Evolutionary conservation across 2,329 filamentous ascomycete genomes (phyloP).

Genomic region (Ophiognomonia clavigignenti-juglandacearum): DNA sequence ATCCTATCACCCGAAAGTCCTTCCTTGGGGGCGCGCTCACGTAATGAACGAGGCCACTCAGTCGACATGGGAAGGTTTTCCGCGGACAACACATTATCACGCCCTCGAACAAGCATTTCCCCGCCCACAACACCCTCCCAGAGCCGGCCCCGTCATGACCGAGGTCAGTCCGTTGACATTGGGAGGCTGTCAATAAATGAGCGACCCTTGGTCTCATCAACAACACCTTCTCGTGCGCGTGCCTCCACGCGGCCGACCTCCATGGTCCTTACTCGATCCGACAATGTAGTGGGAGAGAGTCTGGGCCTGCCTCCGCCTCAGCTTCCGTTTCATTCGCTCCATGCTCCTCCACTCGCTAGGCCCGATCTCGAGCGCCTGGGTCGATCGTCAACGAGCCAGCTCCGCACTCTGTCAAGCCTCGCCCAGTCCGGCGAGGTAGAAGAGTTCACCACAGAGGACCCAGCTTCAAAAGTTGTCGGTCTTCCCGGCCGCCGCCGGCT

Average conservation of each 20-base stretch:
- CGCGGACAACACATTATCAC: no score
- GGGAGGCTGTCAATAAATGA: constrained; percentile 48
- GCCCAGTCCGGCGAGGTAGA: constrained; percentile 70
- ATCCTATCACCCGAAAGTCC: no score
- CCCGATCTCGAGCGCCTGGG: constrained; percentile 79
- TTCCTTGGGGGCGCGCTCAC: no score
- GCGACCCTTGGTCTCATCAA: constrained; percentile 35
- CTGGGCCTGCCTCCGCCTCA: constrained; percentile 26
- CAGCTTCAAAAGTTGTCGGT: constrained; percentile 81
- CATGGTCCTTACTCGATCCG: constrained; percentile 55
- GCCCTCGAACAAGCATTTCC: no score
- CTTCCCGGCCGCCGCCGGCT: constrained; percentile 78
- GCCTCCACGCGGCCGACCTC: constrained; percentile 49
- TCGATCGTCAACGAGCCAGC: constrained; percentile 83
- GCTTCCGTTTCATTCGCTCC: constrained; percentile 32
- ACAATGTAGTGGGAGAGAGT: constrained; percentile 40
- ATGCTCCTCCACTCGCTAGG: constrained; percentile 47
- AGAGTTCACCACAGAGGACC: constrained; percentile 73
- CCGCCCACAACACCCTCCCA: constrained; percentile 27
- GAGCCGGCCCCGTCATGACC: constrained; percentile 37
- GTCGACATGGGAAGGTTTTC: no score
- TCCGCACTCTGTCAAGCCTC: constrained; percentile 80
- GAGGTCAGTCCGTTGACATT: constrained; percentile 62
- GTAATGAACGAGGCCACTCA: constrained; percentile 23
- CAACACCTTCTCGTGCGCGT: constrained; percentile 35